These are phyloP conservation scores for Limtongia smithiae DNA, from an alignment of 805 yeast genomes.

Conservation along the genomic window DNA sequence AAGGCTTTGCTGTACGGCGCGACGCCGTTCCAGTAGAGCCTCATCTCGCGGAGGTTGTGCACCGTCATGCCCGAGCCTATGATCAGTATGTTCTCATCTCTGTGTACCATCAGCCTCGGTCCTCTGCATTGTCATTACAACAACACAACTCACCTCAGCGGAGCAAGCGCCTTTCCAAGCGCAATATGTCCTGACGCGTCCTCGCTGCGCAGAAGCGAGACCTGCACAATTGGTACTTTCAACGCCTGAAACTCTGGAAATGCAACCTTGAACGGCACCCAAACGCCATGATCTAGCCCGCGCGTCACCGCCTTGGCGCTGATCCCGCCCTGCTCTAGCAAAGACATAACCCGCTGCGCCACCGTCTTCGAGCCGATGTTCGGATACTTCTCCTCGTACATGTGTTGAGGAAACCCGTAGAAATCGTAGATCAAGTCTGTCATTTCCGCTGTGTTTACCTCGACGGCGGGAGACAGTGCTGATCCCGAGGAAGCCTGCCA, in stretches of 20 bases:
- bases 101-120: constrained; percentile 31
- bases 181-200: constrained; percentile 45
- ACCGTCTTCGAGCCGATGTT: constrained; percentile 45
- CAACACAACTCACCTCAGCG: constrained; percentile 30
- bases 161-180: constrained; percentile 54
- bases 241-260: constrained; percentile 34
- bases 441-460: constrained; percentile 38
- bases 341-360: constrained; percentile 45
- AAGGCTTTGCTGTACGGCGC: constrained; percentile 54
- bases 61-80: constrained; percentile 77
- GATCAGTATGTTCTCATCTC: constrained; percentile 52
- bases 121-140: not conserved
- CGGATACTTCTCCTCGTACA: constrained; percentile 63
- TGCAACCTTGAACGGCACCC: constrained; percentile 50
- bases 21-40: constrained; percentile 27
- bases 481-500: constrained; percentile 56
- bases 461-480: constrained; percentile 20
- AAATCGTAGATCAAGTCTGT: constrained; percentile 69
- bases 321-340: constrained; percentile 46
- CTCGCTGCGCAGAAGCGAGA: constrained; percentile 38
- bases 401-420: constrained; percentile 62
- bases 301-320: constrained; percentile 45
- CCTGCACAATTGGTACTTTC: constrained; percentile 44
- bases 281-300: constrained; percentile 79
- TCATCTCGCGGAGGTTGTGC: constrained; percentile 64